phyloP scores from a whole-genome alignment of 1,139 yeast genomes.

The Casaregolazyma lundiana region DNA sequence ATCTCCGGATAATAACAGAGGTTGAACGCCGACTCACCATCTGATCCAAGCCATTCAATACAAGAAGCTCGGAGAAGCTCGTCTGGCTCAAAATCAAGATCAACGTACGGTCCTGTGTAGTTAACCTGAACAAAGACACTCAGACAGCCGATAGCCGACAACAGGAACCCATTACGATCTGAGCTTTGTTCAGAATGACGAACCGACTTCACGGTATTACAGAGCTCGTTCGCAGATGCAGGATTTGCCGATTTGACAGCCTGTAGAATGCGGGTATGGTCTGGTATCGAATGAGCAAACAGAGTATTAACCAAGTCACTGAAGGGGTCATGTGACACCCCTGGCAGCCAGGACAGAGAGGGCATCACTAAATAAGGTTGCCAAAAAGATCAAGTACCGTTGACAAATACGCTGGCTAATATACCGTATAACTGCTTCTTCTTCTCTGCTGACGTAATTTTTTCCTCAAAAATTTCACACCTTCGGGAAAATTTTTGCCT shows the following conservation, averaged over 20 bases:
- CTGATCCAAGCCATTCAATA: conserved; percentile 19
- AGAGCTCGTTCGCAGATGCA: background rate
- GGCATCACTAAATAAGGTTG: no score
- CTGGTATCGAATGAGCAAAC: background rate
- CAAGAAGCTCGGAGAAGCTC: conserved; percentile 12
- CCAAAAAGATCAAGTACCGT: no score
- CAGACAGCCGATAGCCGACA: conserved; percentile 42
- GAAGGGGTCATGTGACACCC: conserved; percentile 3
- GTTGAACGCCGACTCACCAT: conserved; percentile 35
- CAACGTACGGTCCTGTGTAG: conserved; percentile 75
- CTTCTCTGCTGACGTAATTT: background rate
- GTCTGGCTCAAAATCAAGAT: conserved; percentile 30
- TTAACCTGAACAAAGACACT: conserved; percentile 72
- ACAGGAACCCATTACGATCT: conserved; percentile 9
- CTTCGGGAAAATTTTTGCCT: background rate
- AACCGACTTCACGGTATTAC: background rate
- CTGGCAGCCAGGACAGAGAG: conserved; percentile 6
- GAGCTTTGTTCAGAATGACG: background rate
- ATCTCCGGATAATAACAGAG: conserved; percentile 32
- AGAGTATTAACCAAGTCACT: conserved; percentile 4
- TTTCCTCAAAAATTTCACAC: background rate
- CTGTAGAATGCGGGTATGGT: background rate
- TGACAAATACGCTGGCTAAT: no score
- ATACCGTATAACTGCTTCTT: no score
- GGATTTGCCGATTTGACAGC: background rate